Conservation (phyloP, 257 asterid species). For the Nicotiana undulata region DNA sequence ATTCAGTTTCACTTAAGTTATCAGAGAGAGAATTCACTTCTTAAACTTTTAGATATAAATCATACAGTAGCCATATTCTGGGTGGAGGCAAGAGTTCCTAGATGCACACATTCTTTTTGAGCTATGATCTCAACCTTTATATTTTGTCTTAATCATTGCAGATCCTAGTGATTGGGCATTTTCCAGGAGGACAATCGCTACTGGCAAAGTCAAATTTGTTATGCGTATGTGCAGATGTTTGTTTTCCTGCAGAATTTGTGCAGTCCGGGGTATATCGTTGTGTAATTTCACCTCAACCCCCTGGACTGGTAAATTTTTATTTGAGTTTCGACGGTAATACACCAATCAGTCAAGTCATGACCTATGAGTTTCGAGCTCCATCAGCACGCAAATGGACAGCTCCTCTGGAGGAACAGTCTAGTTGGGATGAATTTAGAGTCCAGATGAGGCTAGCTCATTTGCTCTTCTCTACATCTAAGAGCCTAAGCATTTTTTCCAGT, state of each 20-base stretch:
- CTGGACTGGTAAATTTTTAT: constrained; percentile 58
- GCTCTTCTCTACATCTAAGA: constrained; percentile 69
- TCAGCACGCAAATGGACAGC: constrained; percentile 14
- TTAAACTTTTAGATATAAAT: background rate
- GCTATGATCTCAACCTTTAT: background rate
- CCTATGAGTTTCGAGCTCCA: constrained; percentile 74
- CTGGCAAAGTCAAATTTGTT: constrained; percentile 35
- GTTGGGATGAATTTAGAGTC: constrained; percentile 61
- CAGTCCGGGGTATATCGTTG: constrained; percentile 82
- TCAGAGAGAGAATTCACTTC: constrained; percentile 4
- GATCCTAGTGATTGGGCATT: constrained; percentile 73
- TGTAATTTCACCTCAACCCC: constrained; percentile 55
- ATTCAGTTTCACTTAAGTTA: background rate
- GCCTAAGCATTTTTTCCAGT: constrained; percentile 40
- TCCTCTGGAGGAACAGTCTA: constrained; percentile 32
- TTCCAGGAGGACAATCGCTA: constrained; percentile 39
- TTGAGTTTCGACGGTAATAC: constrained; percentile 69
- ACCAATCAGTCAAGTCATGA: constrained; percentile 71
- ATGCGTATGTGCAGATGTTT: constrained; percentile 64
- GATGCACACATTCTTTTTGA: background rate
- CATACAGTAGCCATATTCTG: background rate
- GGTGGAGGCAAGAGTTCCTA: background rate
- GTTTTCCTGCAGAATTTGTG: constrained; percentile 48
- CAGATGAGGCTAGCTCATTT: constrained; percentile 80
- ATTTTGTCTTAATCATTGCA: constrained; percentile 30